Conservation (phyloP, 1,284 basidiomycete species). For the Ustilago sp. region DNA sequence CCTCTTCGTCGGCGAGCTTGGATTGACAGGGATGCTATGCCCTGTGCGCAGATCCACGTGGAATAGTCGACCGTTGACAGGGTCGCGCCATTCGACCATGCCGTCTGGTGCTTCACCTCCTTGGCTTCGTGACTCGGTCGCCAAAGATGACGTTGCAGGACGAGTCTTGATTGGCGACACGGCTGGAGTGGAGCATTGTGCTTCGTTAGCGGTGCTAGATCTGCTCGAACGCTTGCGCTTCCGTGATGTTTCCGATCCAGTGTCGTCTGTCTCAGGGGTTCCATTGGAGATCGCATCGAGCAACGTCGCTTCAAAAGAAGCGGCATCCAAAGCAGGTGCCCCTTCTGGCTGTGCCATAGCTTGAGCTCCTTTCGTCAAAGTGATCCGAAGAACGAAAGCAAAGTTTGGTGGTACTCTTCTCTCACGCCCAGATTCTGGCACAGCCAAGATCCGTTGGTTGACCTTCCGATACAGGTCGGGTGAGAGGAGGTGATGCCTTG, state of each 20-base stretch:
- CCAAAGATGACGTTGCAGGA: slow-evolving; percentile 20
- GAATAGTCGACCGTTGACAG: slow-evolving; percentile 27
- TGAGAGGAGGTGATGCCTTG: background rate
- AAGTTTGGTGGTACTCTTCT: background rate
- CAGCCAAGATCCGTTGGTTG: slow-evolving; percentile 1
- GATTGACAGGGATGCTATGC: slow-evolving; percentile 19
- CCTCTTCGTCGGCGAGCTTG: background rate
- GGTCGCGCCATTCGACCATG: slow-evolving; percentile 21
- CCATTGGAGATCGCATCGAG: slow-evolving; percentile 15
- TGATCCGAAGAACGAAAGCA: slow-evolving; percentile 18
- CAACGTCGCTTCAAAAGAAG: slow-evolving; percentile 8
- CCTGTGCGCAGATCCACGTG: slow-evolving; percentile 37
- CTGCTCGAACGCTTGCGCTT: slow-evolving; percentile 18
- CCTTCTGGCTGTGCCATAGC: background rate
- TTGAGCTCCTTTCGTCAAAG: background rate
- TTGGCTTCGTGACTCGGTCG: slow-evolving; percentile 13
- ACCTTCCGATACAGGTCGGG: slow-evolving; percentile 17
- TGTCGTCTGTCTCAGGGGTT: background rate
- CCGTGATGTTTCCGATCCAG: background rate
- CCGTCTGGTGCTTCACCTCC: slow-evolving; percentile 11
- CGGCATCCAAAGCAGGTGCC: background rate
- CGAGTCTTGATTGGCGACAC: background rate
- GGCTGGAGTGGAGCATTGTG: too few species aligned
- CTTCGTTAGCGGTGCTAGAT: slow-evolving; percentile 1
- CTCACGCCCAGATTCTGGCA: background rate